A percentile compares a stretch with the other conserved stretches of the same genome.
These are phyloP conservation scores for Agastache rugosa DNA, from an alignment of 257 asterid species.

Conservation along the genomic window DNA sequence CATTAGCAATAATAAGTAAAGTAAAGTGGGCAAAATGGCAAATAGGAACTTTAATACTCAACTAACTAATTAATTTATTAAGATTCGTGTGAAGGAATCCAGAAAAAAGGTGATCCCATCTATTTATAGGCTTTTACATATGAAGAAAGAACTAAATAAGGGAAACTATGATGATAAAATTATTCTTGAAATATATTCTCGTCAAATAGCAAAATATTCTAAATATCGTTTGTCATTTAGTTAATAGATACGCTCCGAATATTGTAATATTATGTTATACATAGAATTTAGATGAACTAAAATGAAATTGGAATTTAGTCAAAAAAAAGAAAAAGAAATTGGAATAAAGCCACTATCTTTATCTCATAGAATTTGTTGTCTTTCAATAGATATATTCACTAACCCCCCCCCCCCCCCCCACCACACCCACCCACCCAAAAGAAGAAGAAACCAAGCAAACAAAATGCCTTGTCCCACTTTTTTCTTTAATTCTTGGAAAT, in stretches of 20 bases:
- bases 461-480: neutral
- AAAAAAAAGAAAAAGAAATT: no score
- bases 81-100: slow-evolving; percentile 3
- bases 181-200: slow-evolving; percentile 14
- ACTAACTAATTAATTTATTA: neutral
- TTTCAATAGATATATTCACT: slow-evolving; percentile 22
- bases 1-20: slow-evolving; percentile 13
- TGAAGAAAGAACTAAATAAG: neutral
- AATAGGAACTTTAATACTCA: slow-evolving; percentile 4
- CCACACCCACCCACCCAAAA: no score
- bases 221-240: neutral
- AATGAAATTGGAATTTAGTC: no score
- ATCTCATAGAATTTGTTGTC: slow-evolving; percentile 28
- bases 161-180: neutral
- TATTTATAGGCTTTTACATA: slow-evolving; percentile 24
- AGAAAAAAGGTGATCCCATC: slow-evolving; percentile 26
- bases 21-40: neutral
- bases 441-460: neutral
- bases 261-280: neutral
- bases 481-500: neutral
- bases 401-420: no score
- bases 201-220: neutral
- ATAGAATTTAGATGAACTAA: neutral
- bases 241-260: no score
- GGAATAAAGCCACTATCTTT: slow-evolving; percentile 35